Base-by-base conservation (phyloP, 805 yeast genomes). In the Wickerhamiella sorbophila region DNA sequence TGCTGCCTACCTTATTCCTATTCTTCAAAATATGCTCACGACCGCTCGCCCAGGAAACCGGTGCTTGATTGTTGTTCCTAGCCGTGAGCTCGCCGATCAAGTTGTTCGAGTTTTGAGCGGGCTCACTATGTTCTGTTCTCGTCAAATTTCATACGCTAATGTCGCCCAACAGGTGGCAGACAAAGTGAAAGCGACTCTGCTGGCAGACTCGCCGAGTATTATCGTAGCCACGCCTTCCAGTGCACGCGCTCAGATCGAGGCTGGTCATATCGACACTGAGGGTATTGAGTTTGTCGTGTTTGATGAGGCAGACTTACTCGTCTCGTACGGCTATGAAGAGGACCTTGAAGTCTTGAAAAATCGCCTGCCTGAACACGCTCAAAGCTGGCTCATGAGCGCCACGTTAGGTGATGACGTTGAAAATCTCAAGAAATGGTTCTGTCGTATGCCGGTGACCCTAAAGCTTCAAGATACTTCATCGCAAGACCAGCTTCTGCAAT, bases 301-400 rank as follows among this genome's bases (percentile, higher is more conserved):
- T 48, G 98, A 91, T 64, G 98, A 91, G 62, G 97, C 91, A 22
- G 98, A 91, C 64, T 70, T 91, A 52, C 74, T 91, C 37, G 64
- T 84, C 39, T 79, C 94, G 1, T 91, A 82, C 59, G 98, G 98
- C 19, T 85, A 91, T 59, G 73, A 77, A 50, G 94, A 84, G 6
- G 98, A 91, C 61, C 67, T 88, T 48, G 65, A 72, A 33, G 72
- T 70, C 52, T 70, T 91, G 48, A 70, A 80, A 6, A 66, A 69
- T 20, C 71, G 62, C 47, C 63, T 87, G 48, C 85, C 86, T 48
- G 75, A 72, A 45, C 29, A 36, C 42, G 65, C 83, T 50, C 98
- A 91, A 63, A 78, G 91, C 2, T 91, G 85, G 62, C 65, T 91
- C 51, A 91, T 91, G 97, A 82, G 94, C 61, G 98, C 98, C 2